These are phyloP conservation scores for Lunasporangiospora selenospora DNA, from an alignment of 192 early-diverging fungal species.

Conservation along the genomic window DNA sequence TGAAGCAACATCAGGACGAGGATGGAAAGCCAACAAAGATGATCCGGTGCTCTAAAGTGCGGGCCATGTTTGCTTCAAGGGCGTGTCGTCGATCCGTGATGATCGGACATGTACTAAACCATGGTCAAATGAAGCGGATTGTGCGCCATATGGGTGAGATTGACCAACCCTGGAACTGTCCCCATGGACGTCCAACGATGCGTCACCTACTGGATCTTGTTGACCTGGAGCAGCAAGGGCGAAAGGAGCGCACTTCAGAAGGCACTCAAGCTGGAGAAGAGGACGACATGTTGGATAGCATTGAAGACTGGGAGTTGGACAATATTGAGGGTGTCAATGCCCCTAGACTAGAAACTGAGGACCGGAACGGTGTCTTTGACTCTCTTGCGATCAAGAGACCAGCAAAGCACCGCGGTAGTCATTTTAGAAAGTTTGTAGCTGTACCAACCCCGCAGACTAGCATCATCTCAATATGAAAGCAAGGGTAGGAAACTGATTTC, in stretches of 20 bases:
- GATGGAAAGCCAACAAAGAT: constrained; percentile 55
- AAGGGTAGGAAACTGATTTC: no score
- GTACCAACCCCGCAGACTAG: no score
- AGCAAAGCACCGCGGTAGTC: constrained; percentile 21
- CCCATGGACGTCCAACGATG: constrained; percentile 96
- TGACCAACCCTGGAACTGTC: constrained; percentile 98
- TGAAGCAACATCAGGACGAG: neutral
- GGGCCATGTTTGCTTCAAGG: constrained; percentile 84
- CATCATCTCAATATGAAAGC: no score
- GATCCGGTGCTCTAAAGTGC: constrained; percentile 72
- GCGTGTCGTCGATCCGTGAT: constrained; percentile 92
- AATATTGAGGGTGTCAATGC: constrained; percentile 4
- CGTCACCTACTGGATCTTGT: constrained; percentile 74
- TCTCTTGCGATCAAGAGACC: constrained; percentile 35
- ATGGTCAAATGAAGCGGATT: constrained; percentile 79
- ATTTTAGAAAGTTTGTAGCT: constrained; percentile 33
- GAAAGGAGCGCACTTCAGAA: neutral
- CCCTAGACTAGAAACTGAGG: neutral
- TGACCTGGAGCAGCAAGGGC: constrained; percentile 30
- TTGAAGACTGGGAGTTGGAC: no score
- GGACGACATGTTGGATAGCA: neutral
- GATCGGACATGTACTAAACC: constrained; percentile 86
- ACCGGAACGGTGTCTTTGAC: constrained; percentile 13
- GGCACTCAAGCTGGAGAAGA: neutral
- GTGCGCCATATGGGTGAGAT: constrained; percentile 82